Base-by-base conservation (phyloP, 2,329 filamentous ascomycete genomes). In the Xylariomycetidae sp. region DNA sequence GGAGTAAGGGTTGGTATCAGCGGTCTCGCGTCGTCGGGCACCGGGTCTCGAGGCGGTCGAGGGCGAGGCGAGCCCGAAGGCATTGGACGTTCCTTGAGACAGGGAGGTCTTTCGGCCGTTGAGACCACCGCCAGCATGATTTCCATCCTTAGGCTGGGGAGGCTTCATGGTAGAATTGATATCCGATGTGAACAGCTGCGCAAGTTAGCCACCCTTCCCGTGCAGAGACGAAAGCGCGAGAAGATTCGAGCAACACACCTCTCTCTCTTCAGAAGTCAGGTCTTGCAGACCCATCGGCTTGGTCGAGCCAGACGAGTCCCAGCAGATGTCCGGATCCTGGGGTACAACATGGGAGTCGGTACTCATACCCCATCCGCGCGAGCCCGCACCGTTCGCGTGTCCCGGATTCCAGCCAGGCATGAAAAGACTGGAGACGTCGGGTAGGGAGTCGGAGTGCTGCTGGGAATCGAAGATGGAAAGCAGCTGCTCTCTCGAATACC, bases 101-200 rank as follows among this genome's bases (percentile, higher is more conserved):
- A 95, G 62, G 1, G 89, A 96, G 12, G 80, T 71, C 64, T 95
- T 96, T 37, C 90, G 85, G 30, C 82, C 76, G 35, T 84, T 81
- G 9, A 72, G 52, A 9, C 70, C 70, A 57, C 74, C 58, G 61
- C 73, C 59, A 58, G 73, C 57, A 58, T 72, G 40, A 60, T 71
- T 60, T 64, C 79, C 66, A 26, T 77, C 72, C 49, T 82, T 80
- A 40, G 86, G 90, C 53, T 86, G 83, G 14, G 86, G 85, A 7
- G 86, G 84, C 62, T 97, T 97, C 48, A 96, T 69, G 20, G 88
- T 85, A 22, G 92, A 96, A 60, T 97, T 98, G 56, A 98, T 88
- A 44, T 94, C 92, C 31, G 76, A 77, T 31, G 79, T 64, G 61
- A 96, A 96, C 43, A 85, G 68, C 84, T 95, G 35, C 10, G 58